Evolutionary conservation across 140 eudicot genomes (phyloP), one percentile per base, ranked within the genome.

Genomic region (Erigeron philadelphicus): DNA sequence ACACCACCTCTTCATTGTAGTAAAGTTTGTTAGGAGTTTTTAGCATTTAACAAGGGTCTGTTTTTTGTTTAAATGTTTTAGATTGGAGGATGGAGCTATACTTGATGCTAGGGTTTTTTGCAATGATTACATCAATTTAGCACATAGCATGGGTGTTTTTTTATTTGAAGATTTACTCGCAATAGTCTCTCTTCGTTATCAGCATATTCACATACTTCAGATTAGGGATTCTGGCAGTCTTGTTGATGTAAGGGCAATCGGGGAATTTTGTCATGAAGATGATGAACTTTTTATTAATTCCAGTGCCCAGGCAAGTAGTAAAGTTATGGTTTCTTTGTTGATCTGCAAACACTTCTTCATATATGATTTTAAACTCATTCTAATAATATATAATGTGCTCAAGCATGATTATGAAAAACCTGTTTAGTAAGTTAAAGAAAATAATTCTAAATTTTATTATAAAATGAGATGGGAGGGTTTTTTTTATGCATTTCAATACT

Each of bases 251-350:
- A 70, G 99, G 10, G 89, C 83, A 15, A 89, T 94, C 65, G 99
- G 99, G 18, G 95, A 86, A 55, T 94, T 81, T 72, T 94, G 99
- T 84, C 90, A 86, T 63, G 99, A 94, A 94, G 97, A 94, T 75
- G 99, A 94, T 75, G 95, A 94, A 71, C 95, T 94, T 74, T 94
- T 94, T 75, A 79, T 94, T 64, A 82, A 71, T 71, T 83, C 96
- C 64, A 94, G 81, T 82, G 72, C 87, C n/a, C 97, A 89, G 96
- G 98, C 82, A 88, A 83, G 84, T 81, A 70, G 64, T 66, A 31
- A 31, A 31, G 38, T 31, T 31, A 3, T 40, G 1, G 19, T 16
- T 11, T 18, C 18, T 43, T 31, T 31, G 38, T 31, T 31, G 38
- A 31, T 31, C 38, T 2, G 38, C 38, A 31, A 31, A 31, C 38